phyloP scores from a whole-genome alignment of 306 rosid genomes.

The Boehmeria nivea region DNA sequence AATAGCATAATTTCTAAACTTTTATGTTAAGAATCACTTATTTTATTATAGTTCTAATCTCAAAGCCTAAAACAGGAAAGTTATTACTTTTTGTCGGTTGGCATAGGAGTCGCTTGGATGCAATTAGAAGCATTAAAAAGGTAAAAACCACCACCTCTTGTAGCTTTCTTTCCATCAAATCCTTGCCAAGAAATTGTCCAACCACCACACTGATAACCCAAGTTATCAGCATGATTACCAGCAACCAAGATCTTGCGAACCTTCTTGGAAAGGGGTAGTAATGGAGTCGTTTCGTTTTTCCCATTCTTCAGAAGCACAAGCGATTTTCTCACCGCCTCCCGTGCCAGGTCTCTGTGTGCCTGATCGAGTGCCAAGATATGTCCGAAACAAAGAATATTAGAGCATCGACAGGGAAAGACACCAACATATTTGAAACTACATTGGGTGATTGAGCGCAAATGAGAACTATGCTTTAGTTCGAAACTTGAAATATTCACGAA shows the following conservation, averaged over 20 bases:
- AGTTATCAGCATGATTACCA: slow-evolving; percentile 89
- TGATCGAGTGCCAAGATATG: slow-evolving; percentile 25
- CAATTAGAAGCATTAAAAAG: slow-evolving; percentile 15
- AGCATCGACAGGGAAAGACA: not conserved
- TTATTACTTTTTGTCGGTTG: too few relatives aligned
- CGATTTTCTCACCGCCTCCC: slow-evolving; percentile 95
- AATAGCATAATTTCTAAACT: too few relatives aligned
- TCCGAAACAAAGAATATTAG: not conserved
- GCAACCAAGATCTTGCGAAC: slow-evolving; percentile 63
- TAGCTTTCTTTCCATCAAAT: slow-evolving; percentile 64
- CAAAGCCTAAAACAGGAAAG: too few relatives aligned
- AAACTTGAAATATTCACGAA: too few relatives aligned
- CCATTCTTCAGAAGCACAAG: slow-evolving; percentile 90
- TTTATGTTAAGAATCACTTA: too few relatives aligned
- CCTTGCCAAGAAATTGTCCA: slow-evolving; percentile 99
- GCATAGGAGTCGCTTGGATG: too few relatives aligned
- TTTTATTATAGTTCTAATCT: too few relatives aligned
- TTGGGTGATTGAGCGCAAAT: not conserved
- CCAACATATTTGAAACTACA: not conserved
- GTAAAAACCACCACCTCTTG: slow-evolving; percentile 63
- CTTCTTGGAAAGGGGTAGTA: slow-evolving; percentile 80
- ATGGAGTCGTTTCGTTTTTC: slow-evolving; percentile 50
- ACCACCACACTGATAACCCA: slow-evolving; percentile 97
- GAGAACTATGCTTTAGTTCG: too few relatives aligned
- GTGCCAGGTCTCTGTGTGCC: slow-evolving; percentile 85